phyloP scores from a whole-genome alignment of 345 rosid genomes.

The Acer negundo region DNA sequence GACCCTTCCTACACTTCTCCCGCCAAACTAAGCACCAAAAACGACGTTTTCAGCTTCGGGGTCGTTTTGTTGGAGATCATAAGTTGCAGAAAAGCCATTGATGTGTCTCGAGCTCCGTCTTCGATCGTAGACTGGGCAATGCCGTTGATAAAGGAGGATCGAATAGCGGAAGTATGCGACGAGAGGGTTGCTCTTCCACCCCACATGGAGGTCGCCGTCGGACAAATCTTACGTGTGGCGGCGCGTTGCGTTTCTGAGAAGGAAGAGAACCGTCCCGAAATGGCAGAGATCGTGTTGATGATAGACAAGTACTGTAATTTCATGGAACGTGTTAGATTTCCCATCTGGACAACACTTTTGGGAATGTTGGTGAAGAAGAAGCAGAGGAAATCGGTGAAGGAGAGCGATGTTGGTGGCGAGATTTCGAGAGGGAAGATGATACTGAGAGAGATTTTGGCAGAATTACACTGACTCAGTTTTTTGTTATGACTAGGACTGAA shows the following conservation, averaged over 20 bases:
- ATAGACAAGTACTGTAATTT: constrained; percentile 23
- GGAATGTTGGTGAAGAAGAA: constrained; percentile 36
- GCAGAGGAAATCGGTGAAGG: constrained; percentile 23
- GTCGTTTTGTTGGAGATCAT: constrained; percentile 68
- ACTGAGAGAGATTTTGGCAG: constrained; percentile 39
- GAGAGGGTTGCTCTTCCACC: constrained; percentile 38
- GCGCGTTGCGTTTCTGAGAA: constrained; percentile 53
- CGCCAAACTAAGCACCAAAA: constrained; percentile 50
- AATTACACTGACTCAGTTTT: constrained; percentile 13
- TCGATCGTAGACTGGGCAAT: constrained; percentile 71
- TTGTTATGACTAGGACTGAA: background rate
- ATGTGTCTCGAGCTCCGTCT: constrained; percentile 46
- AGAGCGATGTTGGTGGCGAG: constrained; percentile 15
- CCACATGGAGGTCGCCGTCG: constrained; percentile 29
- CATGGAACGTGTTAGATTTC: constrained; percentile 38
- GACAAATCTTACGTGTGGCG: constrained; percentile 48
- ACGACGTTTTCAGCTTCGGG: constrained; percentile 69
- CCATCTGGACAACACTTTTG: constrained; percentile 43
- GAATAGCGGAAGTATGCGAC: constrained; percentile 40
- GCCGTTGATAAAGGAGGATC: constrained; percentile 40
- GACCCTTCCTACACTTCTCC: constrained; percentile 70
- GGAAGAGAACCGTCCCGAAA: constrained; percentile 48
- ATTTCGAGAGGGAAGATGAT: constrained; percentile 26
- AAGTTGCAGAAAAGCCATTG: constrained; percentile 65
- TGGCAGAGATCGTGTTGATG: constrained; percentile 47